Conservation (phyloP, 371 early-diverging fungal genomes). For the Conidiobolus incongruus region DNA sequence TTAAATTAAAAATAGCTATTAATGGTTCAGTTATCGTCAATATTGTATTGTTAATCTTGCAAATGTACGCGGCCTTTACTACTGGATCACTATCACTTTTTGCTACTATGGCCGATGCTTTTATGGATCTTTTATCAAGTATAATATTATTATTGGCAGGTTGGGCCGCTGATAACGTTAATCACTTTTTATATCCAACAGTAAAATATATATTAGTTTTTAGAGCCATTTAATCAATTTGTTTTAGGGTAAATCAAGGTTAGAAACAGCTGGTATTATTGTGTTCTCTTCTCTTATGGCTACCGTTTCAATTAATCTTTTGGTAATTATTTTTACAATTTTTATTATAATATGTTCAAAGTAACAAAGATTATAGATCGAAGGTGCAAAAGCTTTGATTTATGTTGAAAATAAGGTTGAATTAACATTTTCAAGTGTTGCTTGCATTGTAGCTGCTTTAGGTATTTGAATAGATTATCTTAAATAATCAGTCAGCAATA, state of each 20-base stretch:
- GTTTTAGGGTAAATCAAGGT: slow-evolving; percentile 49
- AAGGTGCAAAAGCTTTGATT: slow-evolving; percentile 10
- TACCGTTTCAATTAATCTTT: slow-evolving; percentile 64
- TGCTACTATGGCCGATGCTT: slow-evolving; percentile 81
- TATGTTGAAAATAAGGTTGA: slow-evolving; percentile 18
- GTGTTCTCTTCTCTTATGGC: slow-evolving; percentile 81
- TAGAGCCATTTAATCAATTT: not conserved
- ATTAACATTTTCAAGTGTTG: slow-evolving; percentile 25
- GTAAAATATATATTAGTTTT: slow-evolving; percentile 9
- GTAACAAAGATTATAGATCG: slow-evolving; percentile 7
- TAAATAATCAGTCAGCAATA: too few relatives aligned
- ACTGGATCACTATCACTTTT: slow-evolving; percentile 73
- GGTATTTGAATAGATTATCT: too few relatives aligned
- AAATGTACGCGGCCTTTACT: slow-evolving; percentile 58
- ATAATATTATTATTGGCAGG: slow-evolving; percentile 40
- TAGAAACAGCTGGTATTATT: slow-evolving; percentile 87
- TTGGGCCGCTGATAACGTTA: slow-evolving; percentile 28
- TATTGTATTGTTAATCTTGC: slow-evolving; percentile 48
- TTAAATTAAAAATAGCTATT: slow-evolving; percentile 55
- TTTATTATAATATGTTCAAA: not conserved
- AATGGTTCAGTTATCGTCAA: slow-evolving; percentile 67
- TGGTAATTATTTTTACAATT: slow-evolving; percentile 22
- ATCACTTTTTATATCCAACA: slow-evolving; percentile 53
- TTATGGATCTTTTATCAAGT: slow-evolving; percentile 70
- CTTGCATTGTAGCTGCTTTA: slow-evolving; percentile 41